Percentiles rank a stretch among this genome's conserved stretches.
These are phyloP conservation scores for Millerozyma miso DNA, from an alignment of 805 yeast genomes.

Conservation along the genomic window DNA sequence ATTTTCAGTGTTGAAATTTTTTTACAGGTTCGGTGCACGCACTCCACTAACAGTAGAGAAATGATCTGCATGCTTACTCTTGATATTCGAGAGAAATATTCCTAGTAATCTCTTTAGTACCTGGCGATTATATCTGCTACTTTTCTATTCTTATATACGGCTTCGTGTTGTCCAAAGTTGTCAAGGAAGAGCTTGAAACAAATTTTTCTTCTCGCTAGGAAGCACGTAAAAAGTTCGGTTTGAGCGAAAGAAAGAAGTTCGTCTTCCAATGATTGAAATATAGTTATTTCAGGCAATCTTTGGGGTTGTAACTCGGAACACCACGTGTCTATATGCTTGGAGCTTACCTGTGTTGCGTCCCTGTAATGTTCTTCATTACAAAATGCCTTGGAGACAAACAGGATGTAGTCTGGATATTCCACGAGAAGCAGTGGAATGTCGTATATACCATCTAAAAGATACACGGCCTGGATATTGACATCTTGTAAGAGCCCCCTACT, in stretches of 20 bases:
- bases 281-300: constrained; percentile 2
- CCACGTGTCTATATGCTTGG: constrained; percentile 1
- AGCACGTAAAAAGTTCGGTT: constrained; percentile 33
- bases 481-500: not conserved
- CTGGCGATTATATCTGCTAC: constrained; percentile 24
- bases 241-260: constrained; percentile 59
- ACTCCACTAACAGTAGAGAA: not conserved
- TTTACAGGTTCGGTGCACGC: not conserved
- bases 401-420: constrained; percentile 59
- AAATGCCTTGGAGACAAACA: constrained; percentile 61
- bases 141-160: constrained; percentile 47
- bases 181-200: constrained; percentile 15
- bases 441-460: constrained; percentile 67
- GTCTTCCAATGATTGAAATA: constrained; percentile 63
- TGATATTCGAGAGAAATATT: too few relatives aligned
- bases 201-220: constrained; percentile 21
- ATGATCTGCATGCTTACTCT: constrained; percentile 3
- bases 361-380: constrained; percentile 12
- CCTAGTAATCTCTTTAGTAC: not conserved
- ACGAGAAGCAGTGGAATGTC: constrained; percentile 45
- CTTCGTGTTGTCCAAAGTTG: constrained; percentile 60
- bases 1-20: not conserved
- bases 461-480: constrained; percentile 1
- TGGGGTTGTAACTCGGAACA: not conserved
- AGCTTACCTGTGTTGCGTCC: constrained; percentile 24